Percentiles rank a stretch among this genome's conserved stretches.
Conservation (phyloP, 169 alveolate species). For the Plasmodium billcollinsi region DNA sequence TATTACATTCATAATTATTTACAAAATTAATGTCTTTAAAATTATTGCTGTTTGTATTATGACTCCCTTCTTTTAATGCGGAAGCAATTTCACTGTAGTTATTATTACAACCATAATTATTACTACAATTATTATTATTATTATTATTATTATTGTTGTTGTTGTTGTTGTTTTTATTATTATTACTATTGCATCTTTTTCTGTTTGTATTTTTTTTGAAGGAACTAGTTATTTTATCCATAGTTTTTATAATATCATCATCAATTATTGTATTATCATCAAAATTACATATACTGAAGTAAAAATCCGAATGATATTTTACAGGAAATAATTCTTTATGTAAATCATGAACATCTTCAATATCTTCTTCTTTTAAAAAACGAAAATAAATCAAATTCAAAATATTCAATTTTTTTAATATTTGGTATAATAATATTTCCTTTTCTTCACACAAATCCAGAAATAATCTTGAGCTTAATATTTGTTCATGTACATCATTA, state of each 20-base stretch:
- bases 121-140: neutral
- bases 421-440: constrained; percentile 57
- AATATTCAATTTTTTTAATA: constrained; percentile 69
- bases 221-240: constrained; percentile 36
- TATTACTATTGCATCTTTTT: constrained; percentile 14
- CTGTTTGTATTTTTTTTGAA: neutral
- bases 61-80: neutral
- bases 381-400: constrained; percentile 73
- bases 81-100: neutral
- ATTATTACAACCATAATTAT: neutral
- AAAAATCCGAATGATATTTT: constrained; percentile 72
- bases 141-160: neutral
- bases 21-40: neutral
- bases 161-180: neutral
- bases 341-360: constrained; percentile 57
- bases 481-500: constrained; percentile 58
- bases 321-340: constrained; percentile 74
- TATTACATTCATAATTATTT: neutral
- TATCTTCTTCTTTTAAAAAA: constrained; percentile 69
- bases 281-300: constrained; percentile 73
- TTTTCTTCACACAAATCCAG: constrained; percentile 64
- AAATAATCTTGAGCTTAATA: constrained; percentile 61
- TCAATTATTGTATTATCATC: constrained; percentile 65
- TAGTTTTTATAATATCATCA: constrained; percentile 36
- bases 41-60: neutral